Evolutionary conservation across 2,329 filamentous ascomycete genomes (phyloP).

Genomic region (Trichoderma endophyticum): DNA sequence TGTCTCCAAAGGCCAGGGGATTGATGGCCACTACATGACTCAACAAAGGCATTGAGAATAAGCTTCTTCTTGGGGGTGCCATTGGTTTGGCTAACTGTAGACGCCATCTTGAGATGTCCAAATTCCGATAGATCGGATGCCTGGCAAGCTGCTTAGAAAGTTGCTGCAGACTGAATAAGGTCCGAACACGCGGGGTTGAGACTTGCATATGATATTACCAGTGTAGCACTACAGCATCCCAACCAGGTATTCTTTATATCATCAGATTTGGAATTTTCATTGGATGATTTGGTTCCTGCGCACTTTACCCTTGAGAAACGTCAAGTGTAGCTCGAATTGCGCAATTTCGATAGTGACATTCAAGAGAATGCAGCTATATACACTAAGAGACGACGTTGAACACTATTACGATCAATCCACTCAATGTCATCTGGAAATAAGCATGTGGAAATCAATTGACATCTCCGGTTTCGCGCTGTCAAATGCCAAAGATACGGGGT

Average conservation of each 20-base stretch:
- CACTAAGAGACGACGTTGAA: neutral
- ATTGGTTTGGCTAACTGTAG: neutral
- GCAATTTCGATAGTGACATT: conserved; percentile 11
- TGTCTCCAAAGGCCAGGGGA: conserved; percentile 54
- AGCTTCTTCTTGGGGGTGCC: conserved; percentile 35
- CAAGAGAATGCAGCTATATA: neutral
- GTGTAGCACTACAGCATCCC: neutral
- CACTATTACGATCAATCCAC: neutral
- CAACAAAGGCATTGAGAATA: conserved; percentile 43
- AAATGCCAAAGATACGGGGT: neutral
- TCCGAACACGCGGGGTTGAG: neutral
- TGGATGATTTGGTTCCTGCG: neutral
- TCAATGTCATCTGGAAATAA: neutral
- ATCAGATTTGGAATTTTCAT: neutral
- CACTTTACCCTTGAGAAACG: neutral
- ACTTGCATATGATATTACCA: neutral
- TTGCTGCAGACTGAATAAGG: neutral
- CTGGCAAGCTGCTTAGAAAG: neutral
- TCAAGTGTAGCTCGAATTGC: conserved; percentile 1
- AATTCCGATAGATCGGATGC: neutral
- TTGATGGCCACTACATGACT: conserved; percentile 43
- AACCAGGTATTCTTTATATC: neutral
- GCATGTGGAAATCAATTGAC: neutral
- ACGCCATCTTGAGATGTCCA: neutral
- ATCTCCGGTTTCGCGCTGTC: neutral